Base-by-base conservation (phyloP, 179 eudicot species). In the Camellia oleifera region DNA sequence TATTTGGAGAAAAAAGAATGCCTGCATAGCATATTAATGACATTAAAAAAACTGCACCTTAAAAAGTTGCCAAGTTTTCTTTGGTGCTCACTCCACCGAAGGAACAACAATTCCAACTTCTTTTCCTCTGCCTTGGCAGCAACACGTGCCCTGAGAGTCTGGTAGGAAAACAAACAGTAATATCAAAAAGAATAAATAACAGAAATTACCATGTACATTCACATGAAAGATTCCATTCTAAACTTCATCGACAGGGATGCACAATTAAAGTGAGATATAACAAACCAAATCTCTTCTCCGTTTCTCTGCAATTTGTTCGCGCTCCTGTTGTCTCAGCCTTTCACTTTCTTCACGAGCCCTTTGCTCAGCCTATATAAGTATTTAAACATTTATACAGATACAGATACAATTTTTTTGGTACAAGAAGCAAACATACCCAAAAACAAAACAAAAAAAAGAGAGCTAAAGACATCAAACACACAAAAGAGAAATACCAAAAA, bases 21-120 rank as follows among this genome's bases (percentile, higher is more conserved):
- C 17, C n/a, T 23, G 15, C 52, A 67, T 40, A 23, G 75, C 62
- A 65, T 8, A 78, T 60, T 44, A 64, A 58, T 7, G 23, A 42
- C 17, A 60, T 32, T 26, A 58, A 32, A 44, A 80, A 68, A 50
- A 20, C 76, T 32, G 65, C 77, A 95, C 99, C 99, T 94, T 95
- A 87, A 80, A 75, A 94, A 95, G 88, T 89, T 94, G 84, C 94
- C 90, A 90, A 95, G 99, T 87, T 88, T 95, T 85, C 83, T 89
- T 78, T 94, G 97, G 87, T 95, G 99, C 93, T 92, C 98, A 84
- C 93, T 90, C 99, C 99, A 95, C 81, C 85, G 90, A 85, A 95
- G 94, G 87, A 95, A 95, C 81, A 95, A 83, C 93, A 94, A 83
- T 79, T 95, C 98, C 91, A 94, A 78, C 79, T 88, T 92, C 92